Evolutionary conservation across 352 stramenopile genomes (phyloP), one percentile per base, ranked within the genome.

Genomic region (Globisporangium spinosum): DNA sequence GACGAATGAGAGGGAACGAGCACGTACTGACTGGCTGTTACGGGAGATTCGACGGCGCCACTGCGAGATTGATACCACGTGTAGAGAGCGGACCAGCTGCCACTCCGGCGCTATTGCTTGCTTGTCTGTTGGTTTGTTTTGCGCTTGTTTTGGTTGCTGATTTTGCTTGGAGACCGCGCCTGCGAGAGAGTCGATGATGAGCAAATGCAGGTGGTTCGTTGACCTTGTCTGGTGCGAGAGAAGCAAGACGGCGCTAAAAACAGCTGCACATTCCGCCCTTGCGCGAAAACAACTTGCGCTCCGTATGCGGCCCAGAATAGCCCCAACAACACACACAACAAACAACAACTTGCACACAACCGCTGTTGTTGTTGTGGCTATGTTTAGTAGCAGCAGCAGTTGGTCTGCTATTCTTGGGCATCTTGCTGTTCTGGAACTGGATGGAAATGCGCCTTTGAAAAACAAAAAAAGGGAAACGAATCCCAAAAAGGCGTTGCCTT

Each of bases 181-280:
- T 22, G 25, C 38, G 34, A 1, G 35, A 20, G 38, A 55, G 38
- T 23, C 35, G 58, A 56, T 64, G 58, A 64, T 64, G 38, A 38
- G 38, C 58, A 34, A 64, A 64, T 64, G 65, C 56, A 49, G 56
- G 32, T 45, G 64, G 55, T 51, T 64, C 15, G 58, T 64, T 64
- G 58, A 64, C 22, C 13, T 56, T 64, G 58, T 64, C 38, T 64
- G 23, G 58, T 64, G 58, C 9, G 23, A 51, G 43, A 51, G 38
- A 23, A 64, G 32, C 32, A 29, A 22, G 17, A 12, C 29, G 56
- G 56, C 56, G 56, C 56, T 62, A 62, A 55, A 64, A 64, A 64
- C 58, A 64, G 58, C 58, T 55, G 58, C 12, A 9, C 20, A 40
- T 60, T 60, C 29, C 25, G 25, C 23, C 54, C 49, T 56, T 27